Conservation (phyloP, 331 rosid genomes). For the Phaseolus coccineus region DNA sequence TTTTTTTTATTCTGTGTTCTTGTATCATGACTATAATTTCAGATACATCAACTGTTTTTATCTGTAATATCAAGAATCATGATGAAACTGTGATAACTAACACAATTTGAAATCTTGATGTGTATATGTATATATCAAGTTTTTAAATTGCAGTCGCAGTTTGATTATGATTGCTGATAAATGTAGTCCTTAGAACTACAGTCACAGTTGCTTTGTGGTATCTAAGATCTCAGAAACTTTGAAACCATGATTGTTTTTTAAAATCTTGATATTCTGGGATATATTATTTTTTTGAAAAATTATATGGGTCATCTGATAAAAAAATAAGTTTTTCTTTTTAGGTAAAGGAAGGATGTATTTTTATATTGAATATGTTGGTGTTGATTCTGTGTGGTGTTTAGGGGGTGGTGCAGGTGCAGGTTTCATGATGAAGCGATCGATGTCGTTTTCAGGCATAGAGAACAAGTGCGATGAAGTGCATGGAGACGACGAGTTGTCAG, state of each 20-base stretch:
- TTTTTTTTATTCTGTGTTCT: background rate
- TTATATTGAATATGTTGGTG: background rate
- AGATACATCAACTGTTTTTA: background rate
- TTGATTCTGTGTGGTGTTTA: conserved; percentile 15
- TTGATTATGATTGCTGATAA: background rate
- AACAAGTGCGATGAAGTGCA: conserved; percentile 49
- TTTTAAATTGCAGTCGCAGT: background rate
- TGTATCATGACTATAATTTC: background rate
- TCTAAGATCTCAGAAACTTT: too few species aligned
- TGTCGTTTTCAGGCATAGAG: conserved; percentile 82
- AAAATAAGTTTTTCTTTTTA: background rate
- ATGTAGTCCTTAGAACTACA: background rate
- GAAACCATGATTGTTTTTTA: background rate
- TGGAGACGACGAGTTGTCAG: conserved; percentile 83
- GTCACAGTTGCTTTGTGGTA: too few species aligned
- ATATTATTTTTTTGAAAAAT: background rate
- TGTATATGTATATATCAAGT: background rate
- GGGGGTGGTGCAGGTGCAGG: conserved; percentile 57
- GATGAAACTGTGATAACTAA: background rate
- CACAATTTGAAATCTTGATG: background rate
- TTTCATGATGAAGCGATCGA: conserved; percentile 82
- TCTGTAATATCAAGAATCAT: background rate
- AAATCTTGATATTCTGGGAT: background rate
- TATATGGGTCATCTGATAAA: background rate
- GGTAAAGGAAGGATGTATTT: background rate